Evolutionary conservation across 352 stramenopile genomes (phyloP), one percentile per base, ranked within the genome.

Genomic region (Phytophthora colocasiae): DNA sequence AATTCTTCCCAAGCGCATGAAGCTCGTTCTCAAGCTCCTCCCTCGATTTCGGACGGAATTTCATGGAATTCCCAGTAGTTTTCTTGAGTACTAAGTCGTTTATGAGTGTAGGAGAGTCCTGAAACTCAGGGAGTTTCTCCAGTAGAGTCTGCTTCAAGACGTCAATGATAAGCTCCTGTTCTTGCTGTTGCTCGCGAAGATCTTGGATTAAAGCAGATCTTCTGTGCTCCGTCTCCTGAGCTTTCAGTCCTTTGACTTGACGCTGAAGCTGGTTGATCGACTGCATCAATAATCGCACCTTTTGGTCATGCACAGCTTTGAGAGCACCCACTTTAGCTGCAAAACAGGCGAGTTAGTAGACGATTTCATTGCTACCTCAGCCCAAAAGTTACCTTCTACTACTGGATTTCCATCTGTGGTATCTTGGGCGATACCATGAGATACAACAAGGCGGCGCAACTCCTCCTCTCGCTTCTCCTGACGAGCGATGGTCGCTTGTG

Each of bases 1-100:
- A 91, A 36, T 95, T 93, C 9, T 82, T 72, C 47, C 89, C 85
- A 14, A 96, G 67, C 10, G 74, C 48, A 10, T 85, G 71, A 4
- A 96, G 71, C 27, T 97, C 89, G 48, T 91, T 91, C 56, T 95
- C 87, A 6, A 97, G 77, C 69, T 97, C 89, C 63, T 97, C 91
- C 6, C 91, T 70, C 0, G 80, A 89, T 70, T 93, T 96, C 0
- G 91, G 87, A 6, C 91, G 83, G 52, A 97, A 96, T 5, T 89
- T 81, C 58, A 93, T 68, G 11, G 85, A 87, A 5, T 73, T 89
- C 19, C 91, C 87, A 10, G 93, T 66, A 6, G 80, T 75, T 61
- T 94, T 94, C 44, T 93, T 91, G 8, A 94, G 69, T 15, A 97
- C 76, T 22, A 95, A 93, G n/a, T 96, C 87, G 55, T 97, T 96